A percentile compares a stretch with the other conserved stretches of the same genome.
Conservation (phyloP, 1,284 basidiomycete species). For the Farysia itapuensis region DNA sequence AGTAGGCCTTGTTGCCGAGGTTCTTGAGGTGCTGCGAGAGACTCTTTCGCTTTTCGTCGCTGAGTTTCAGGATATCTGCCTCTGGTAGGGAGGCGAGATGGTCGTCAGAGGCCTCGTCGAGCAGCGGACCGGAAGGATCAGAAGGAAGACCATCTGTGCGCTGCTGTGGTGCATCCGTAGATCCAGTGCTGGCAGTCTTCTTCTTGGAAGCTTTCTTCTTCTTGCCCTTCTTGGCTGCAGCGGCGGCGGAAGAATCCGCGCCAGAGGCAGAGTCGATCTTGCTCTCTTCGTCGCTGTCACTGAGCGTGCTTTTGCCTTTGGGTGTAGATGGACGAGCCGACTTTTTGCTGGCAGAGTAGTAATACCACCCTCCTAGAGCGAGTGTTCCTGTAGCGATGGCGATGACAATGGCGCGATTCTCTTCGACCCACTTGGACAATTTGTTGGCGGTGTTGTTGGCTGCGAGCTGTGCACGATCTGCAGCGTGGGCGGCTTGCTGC, state of each 20-base stretch:
- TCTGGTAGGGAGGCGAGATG: conserved; percentile 46
- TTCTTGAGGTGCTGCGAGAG: conserved; percentile 81
- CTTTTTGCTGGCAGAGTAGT: conserved; percentile 34
- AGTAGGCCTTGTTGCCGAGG: conserved; percentile 86
- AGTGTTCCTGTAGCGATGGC: conserved; percentile 48
- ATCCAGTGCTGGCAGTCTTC: conserved; percentile 12
- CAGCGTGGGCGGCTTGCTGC: conserved; percentile 34
- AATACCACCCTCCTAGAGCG: conserved; percentile 52
- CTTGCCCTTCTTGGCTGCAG: conserved; percentile 27
- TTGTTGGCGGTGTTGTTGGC: conserved; percentile 47
- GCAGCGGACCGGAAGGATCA: conserved; percentile 43
- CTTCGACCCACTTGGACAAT: conserved; percentile 51
- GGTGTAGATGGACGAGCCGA: too few species aligned
- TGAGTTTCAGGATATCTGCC: conserved; percentile 47
- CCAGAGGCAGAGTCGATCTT: conserved; percentile 25
- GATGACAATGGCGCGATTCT: conserved; percentile 52
- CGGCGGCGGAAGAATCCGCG: conserved; percentile 11
- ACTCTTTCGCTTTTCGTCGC: conserved; percentile 64
- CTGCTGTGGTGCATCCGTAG: conserved; percentile 15
- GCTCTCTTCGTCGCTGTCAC: conserved; percentile 31
- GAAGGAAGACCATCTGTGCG: conserved; percentile 21
- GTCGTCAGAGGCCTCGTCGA: conserved; percentile 55
- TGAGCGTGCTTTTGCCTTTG: conserved; percentile 17
- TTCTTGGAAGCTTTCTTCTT: conserved; percentile 55
- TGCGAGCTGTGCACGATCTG: conserved; percentile 31